These are phyloP conservation scores for Ophiostoma quercus DNA, from an alignment of 2,329 filamentous ascomycete species.

Conservation along the genomic window DNA sequence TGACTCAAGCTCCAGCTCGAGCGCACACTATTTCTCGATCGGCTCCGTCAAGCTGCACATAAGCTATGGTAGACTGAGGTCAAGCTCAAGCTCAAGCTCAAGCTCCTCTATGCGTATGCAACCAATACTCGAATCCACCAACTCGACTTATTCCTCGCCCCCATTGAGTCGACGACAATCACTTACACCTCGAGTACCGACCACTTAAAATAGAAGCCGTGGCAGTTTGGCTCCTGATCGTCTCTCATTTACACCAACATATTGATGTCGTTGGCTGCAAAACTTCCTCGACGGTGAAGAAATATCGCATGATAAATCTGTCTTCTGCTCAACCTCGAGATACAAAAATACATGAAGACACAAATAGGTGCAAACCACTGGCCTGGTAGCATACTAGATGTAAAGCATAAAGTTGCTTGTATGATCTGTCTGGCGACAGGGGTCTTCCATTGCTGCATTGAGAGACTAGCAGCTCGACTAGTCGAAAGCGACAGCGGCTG, in stretches of 20 bases:
- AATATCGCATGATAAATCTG: not conserved
- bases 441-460: constrained; percentile 2
- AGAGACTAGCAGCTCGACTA: not conserved
- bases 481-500: not conserved
- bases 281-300: not conserved
- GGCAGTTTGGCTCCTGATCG: not conserved
- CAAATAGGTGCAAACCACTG: not conserved
- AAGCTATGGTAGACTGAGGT: not conserved
- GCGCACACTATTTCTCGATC: not conserved
- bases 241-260: not conserved
- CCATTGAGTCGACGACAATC: not conserved
- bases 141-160: not conserved
- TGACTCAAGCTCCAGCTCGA: not conserved
- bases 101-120: too few relatives aligned
- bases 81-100: not conserved
- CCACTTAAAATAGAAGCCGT: not conserved
- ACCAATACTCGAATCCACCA: not conserved
- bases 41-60: not conserved
- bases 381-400: not conserved
- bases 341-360: not conserved
- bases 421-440: not conserved
- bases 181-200: not conserved
- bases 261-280: not conserved
- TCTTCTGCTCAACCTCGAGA: too few relatives aligned
- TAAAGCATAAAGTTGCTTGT: not conserved